These are phyloP conservation scores for Paramecium sexaurelia DNA, from an alignment of 73 alveolate genomes.

Conservation along the genomic window DNA sequence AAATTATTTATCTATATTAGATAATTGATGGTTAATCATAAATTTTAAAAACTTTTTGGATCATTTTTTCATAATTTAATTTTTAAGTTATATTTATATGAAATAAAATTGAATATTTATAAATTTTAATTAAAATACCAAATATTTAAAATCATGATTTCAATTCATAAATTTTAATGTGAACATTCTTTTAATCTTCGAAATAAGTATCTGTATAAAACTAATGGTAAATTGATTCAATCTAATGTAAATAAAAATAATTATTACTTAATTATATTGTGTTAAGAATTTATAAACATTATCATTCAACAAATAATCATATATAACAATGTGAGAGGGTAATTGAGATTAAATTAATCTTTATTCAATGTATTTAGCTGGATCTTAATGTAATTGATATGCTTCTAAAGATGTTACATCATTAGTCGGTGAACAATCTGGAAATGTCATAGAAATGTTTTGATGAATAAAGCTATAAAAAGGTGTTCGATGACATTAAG, in stretches of 20 bases:
- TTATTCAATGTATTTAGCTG: not conserved
- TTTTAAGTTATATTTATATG: no score
- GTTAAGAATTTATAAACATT: not conserved
- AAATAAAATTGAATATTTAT: no score
- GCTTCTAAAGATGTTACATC: not conserved
- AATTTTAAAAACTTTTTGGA: no score
- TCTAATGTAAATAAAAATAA: not conserved
- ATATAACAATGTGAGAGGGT: not conserved
- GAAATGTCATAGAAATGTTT: constrained; percentile 67
- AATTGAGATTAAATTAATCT: not conserved
- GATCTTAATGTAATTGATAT: not conserved
- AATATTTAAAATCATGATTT: not conserved
- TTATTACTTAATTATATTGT: not conserved
- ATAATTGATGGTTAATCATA: no score
- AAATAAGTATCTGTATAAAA: constrained; percentile 5
- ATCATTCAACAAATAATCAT: not conserved
- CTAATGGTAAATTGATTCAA: constrained; percentile 1
- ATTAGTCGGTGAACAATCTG: constrained; percentile 56
- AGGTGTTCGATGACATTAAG: constrained; percentile 67
- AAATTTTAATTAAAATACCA: not conserved
- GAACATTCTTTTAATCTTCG: not conserved
- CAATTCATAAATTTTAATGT: not conserved
- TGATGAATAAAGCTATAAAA: constrained; percentile 64
- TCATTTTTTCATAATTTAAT: no score
- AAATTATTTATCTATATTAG: no score